Percentiles rank a stretch among this genome's conserved stretches.
Evolutionary conservation across 2,329 filamentous ascomycete genomes (phyloP).

Genomic region (Aureobasidium leucospermi): DNA sequence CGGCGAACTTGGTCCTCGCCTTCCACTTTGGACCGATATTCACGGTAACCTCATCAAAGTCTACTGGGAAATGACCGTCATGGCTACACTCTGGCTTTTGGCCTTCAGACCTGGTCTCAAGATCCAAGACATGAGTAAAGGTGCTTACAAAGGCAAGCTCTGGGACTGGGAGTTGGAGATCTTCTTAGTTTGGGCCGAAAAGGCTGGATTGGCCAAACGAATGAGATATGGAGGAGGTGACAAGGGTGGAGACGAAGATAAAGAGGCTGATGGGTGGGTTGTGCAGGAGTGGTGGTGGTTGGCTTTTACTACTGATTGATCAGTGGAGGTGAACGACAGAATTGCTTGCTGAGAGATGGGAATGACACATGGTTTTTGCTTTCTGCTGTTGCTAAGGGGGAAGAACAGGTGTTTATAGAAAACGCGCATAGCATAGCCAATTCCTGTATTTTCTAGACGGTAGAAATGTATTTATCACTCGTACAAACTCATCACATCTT

Average conservation of each 20-base stretch:
- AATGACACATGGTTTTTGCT: neutral
- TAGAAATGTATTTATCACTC: no score
- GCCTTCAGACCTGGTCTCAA: slow-evolving; percentile 53
- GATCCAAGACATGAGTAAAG: slow-evolving; percentile 30
- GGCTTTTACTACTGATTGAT: neutral
- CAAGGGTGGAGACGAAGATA: slow-evolving; percentile 28
- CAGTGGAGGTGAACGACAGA: neutral
- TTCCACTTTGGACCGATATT: slow-evolving; percentile 69
- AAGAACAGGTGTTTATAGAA: no score
- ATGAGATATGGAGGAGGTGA: slow-evolving; percentile 19
- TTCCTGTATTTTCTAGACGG: no score
- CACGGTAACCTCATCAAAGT: slow-evolving; percentile 51
- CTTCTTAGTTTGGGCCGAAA: slow-evolving; percentile 52
- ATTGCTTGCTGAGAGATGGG: neutral
- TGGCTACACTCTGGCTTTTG: slow-evolving; percentile 55
- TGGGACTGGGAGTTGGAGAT: slow-evolving; percentile 57
- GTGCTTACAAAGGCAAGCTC: slow-evolving; percentile 50
- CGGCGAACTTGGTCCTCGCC: slow-evolving; percentile 33
- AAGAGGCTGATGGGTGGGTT: neutral
- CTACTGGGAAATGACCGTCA: slow-evolving; percentile 59
- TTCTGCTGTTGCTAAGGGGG: neutral
- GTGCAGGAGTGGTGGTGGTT: slow-evolving; percentile 10
- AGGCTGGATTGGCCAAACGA: slow-evolving; percentile 45
- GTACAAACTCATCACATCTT: no score
- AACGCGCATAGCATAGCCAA: no score